Evolutionary conservation across 2,329 filamentous ascomycete species (phyloP).

Genomic region (Penicillium sp.): DNA sequence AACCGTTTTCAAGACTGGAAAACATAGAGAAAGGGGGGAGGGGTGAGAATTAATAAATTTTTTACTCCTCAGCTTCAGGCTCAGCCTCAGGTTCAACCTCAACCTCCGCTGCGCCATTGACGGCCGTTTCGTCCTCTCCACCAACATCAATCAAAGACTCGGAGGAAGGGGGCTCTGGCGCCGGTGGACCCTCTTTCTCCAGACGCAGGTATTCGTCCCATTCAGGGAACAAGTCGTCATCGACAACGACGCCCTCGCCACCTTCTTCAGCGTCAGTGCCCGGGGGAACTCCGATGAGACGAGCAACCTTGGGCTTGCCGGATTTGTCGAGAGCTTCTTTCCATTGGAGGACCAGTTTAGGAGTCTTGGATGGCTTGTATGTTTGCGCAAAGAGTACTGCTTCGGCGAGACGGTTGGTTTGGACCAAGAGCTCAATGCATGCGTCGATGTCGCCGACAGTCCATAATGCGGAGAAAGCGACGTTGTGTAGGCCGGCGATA

Average conservation of each 20-base stretch:
- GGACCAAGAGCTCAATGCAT: constrained; percentile 73
- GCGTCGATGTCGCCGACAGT: constrained; percentile 75
- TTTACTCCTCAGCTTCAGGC: constrained; percentile 7
- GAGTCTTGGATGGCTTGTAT: constrained; percentile 78
- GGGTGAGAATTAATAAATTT: background rate
- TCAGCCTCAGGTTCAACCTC: constrained; percentile 18
- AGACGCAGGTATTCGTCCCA: constrained; percentile 88
- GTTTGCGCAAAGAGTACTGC: constrained; percentile 91
- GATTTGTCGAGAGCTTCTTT: constrained; percentile 77
- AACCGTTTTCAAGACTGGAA: background rate
- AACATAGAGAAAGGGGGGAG: background rate
- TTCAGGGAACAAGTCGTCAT: constrained; percentile 86
- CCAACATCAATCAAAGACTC: constrained; percentile 41
- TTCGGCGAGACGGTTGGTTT: constrained; percentile 77
- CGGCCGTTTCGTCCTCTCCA: constrained; percentile 28
- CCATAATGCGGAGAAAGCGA: constrained; percentile 90
- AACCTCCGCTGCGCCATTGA: constrained; percentile 30
- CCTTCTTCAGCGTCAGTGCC: constrained; percentile 60
- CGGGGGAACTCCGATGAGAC: constrained; percentile 76
- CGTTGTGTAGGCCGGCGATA: constrained; percentile 76
- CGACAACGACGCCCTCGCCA: constrained; percentile 36
- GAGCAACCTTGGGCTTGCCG: constrained; percentile 80
- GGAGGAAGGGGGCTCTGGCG: constrained; percentile 36
- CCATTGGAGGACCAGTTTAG: constrained; percentile 69
- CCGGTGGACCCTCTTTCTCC: constrained; percentile 64